phyloP scores from a whole-genome alignment of 306 rosid genomes.

The Medicago lupulina region DNA sequence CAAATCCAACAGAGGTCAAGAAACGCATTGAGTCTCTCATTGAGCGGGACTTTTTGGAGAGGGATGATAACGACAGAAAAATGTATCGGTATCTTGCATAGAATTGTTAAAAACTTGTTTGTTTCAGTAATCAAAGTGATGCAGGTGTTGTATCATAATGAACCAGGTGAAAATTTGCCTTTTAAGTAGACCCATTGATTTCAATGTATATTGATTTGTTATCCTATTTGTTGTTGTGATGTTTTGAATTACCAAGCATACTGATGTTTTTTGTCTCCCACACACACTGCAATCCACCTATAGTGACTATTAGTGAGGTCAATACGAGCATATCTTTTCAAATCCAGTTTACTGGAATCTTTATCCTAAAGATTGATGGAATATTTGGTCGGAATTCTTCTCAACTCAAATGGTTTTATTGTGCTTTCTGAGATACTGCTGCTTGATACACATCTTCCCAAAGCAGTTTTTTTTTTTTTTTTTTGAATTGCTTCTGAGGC shows the following conservation, averaged over 20 bases:
- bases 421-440: not conserved
- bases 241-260: not conserved
- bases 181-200: conserved; percentile 46
- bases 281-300: not conserved
- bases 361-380: not conserved
- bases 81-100: conserved; percentile 93
- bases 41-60: conserved; percentile 92
- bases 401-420: not conserved
- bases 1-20: conserved; percentile 89
- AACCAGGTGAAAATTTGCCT: conserved; percentile 34
- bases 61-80: conserved; percentile 78
- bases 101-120: conserved; percentile 32
- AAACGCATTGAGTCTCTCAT: conserved; percentile 87
- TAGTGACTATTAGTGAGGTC: not conserved
- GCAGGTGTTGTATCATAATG: conserved; percentile 41
- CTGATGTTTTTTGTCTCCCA: not conserved
- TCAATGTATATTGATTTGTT: conserved; percentile 48
- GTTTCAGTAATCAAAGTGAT: conserved; percentile 32
- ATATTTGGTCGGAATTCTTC: not conserved
- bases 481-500: too few relatives aligned
- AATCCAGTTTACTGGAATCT: not conserved
- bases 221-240: conserved; percentile 12
- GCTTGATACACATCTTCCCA: not conserved
- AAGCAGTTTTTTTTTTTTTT: too few relatives aligned
- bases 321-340: not conserved